These are phyloP conservation scores for Syzygium jambos DNA, from an alignment of 345 rosid species.

Conservation along the genomic window DNA sequence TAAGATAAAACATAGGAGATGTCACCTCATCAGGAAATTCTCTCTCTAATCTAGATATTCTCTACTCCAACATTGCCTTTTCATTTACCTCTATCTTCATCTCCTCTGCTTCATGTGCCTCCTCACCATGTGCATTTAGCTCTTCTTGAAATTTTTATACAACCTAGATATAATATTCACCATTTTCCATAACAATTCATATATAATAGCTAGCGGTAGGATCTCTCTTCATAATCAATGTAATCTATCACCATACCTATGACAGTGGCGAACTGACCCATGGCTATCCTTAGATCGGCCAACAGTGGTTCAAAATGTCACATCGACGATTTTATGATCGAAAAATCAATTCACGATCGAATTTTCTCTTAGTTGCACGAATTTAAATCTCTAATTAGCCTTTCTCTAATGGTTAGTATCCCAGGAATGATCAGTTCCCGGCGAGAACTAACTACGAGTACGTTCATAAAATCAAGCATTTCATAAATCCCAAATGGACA, in stretches of 20 bases:
- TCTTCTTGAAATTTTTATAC: conserved; percentile 52
- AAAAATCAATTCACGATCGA: too few relatives aligned
- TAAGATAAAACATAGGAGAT: background rate
- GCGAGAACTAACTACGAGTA: too few relatives aligned
- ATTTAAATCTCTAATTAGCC: too few relatives aligned
- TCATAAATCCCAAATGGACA: too few relatives aligned
- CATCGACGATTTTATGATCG: too few relatives aligned
- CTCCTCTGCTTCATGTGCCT: conserved; percentile 46
- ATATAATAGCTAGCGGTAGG: background rate
- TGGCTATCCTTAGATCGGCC: too few relatives aligned
- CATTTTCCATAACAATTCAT: background rate
- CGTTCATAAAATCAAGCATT: too few relatives aligned
- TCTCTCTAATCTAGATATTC: conserved; percentile 41
- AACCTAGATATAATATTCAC: conserved; percentile 19
- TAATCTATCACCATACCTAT: background rate
- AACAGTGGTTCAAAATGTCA: too few relatives aligned
- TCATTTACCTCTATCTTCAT: conserved; percentile 36
- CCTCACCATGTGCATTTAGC: conserved; percentile 43
- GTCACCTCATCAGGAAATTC: conserved; percentile 63
- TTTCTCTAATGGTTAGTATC: too few relatives aligned
- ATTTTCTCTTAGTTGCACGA: too few relatives aligned
- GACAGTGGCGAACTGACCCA: too few relatives aligned
- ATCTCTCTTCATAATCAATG: background rate
- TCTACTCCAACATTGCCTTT: conserved; percentile 46
- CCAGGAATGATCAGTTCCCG: too few relatives aligned